phyloP scores from a whole-genome alignment of 345 rosid species.

The Brassica cretica region DNA sequence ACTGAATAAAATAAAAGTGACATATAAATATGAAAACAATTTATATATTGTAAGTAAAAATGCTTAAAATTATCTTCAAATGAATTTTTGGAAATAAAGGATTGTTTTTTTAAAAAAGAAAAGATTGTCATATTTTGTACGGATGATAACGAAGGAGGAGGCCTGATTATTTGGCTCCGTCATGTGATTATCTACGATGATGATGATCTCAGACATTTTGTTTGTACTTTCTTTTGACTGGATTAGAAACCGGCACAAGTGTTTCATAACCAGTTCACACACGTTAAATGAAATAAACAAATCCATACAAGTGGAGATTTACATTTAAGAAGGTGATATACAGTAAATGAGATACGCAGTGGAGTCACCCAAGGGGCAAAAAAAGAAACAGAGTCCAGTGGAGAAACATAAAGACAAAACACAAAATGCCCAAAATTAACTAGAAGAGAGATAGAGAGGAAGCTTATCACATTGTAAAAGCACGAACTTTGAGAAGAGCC shows the following conservation, averaged over 20 bases:
- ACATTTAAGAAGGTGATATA: neutral
- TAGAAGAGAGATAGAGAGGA: neutral
- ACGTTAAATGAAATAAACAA: neutral
- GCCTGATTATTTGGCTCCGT: neutral
- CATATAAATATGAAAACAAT: too few relatives aligned
- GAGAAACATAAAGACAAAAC: constrained; percentile 8
- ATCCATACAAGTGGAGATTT: neutral
- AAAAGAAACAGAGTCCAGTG: neutral
- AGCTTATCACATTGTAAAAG: constrained; percentile 23
- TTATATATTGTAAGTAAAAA: neutral
- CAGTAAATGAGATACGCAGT: constrained; percentile 13
- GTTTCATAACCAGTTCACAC: neutral
- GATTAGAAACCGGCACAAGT: constrained; percentile 8
- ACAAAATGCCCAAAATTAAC: neutral
- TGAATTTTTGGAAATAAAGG: neutral
- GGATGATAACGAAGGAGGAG: neutral
- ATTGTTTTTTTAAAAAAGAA: neutral
- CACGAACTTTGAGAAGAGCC: constrained; percentile 9
- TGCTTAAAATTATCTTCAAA: too few relatives aligned
- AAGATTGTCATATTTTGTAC: neutral
- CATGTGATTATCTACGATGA: constrained; percentile 3
- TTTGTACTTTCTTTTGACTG: neutral
- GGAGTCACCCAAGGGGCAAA: constrained; percentile 14
- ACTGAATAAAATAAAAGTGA: neutral
- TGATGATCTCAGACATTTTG: constrained; percentile 19